These are phyloP conservation scores for Aspergillus sclerotiicarbonarius DNA, from an alignment of 495 filamentous ascomycete species.

Conservation along the genomic window DNA sequence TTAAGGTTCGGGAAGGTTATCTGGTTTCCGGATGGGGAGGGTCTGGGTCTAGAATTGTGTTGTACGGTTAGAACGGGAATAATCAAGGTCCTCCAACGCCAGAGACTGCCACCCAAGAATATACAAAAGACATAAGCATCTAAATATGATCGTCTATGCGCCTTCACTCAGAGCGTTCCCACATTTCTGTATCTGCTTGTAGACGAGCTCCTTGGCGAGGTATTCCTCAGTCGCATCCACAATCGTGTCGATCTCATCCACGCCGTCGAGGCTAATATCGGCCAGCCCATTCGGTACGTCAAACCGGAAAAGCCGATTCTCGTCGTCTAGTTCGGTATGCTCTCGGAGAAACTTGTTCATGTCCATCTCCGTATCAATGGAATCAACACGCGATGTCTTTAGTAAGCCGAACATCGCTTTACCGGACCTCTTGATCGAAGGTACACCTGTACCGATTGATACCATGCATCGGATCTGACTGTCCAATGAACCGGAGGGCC, in stretches of 20 bases:
- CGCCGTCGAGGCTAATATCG: conserved; percentile 40
- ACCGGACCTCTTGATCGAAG: conserved; percentile 28
- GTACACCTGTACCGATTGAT: conserved; percentile 46
- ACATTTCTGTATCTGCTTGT: conserved; percentile 37
- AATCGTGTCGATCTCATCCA: conserved; percentile 36
- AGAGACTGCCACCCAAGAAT: background rate
- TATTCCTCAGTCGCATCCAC: conserved; percentile 40
- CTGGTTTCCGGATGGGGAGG: background rate
- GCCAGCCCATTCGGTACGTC: conserved; percentile 45
- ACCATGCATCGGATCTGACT: conserved; percentile 40
- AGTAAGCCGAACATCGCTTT: conserved; percentile 28
- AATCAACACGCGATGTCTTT: conserved; percentile 26
- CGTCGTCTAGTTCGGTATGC: conserved; percentile 32
- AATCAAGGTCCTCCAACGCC: background rate
- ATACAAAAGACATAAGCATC: background rate
- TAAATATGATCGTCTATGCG: background rate
- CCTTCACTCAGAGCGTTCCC: conserved; percentile 18
- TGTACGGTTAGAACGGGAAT: too few species aligned
- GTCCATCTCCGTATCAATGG: conserved; percentile 41
- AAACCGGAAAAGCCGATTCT: conserved; percentile 43
- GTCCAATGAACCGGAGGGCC: conserved; percentile 29
- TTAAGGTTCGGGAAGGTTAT: background rate
- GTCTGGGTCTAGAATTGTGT: too few species aligned
- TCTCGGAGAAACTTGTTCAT: conserved; percentile 37
- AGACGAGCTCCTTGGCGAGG: conserved; percentile 32